A percentile compares a stretch with the other conserved stretches of the same genome.
Conservation (phyloP, 129 eudicot species). For the Arctium minus region DNA sequence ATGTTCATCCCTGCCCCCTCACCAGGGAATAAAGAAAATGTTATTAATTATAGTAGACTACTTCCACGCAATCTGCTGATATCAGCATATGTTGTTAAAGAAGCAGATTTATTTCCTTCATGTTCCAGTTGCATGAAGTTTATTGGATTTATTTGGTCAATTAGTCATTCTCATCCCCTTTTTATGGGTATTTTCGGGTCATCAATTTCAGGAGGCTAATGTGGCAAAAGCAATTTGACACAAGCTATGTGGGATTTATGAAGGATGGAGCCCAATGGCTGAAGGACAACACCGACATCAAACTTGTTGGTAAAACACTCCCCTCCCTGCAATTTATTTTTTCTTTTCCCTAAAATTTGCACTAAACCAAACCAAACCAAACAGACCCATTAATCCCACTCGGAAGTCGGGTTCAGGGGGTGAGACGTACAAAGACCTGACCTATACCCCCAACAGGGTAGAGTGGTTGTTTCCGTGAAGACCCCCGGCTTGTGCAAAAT, state of each 20-base stretch:
- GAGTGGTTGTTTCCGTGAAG: background rate
- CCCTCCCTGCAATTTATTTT: background rate
- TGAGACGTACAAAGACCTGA: background rate
- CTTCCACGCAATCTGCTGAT: background rate
- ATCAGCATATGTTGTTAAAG: background rate
- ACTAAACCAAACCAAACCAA: too few species aligned
- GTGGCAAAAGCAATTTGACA: conserved; percentile 42
- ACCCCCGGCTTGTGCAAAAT: background rate
- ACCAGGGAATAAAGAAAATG: background rate
- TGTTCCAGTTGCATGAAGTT: background rate
- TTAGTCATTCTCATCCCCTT: background rate
- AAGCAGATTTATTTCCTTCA: too few species aligned
- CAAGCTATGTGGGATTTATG: conserved; percentile 55
- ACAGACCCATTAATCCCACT: background rate
- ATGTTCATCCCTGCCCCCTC: background rate
- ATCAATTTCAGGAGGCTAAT: conserved; percentile 40
- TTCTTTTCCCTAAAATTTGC: background rate
- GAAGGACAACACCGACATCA: conserved; percentile 68
- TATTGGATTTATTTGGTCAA: background rate
- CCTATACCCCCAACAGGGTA: background rate
- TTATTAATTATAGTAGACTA: background rate
- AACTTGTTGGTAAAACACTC: conserved; percentile 53
- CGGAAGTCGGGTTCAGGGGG: background rate
- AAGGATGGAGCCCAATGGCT: conserved; percentile 63
- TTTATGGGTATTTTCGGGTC: background rate